Base-by-base conservation (phyloP, 305 asterid genomes). In the Rubia balearica region DNA sequence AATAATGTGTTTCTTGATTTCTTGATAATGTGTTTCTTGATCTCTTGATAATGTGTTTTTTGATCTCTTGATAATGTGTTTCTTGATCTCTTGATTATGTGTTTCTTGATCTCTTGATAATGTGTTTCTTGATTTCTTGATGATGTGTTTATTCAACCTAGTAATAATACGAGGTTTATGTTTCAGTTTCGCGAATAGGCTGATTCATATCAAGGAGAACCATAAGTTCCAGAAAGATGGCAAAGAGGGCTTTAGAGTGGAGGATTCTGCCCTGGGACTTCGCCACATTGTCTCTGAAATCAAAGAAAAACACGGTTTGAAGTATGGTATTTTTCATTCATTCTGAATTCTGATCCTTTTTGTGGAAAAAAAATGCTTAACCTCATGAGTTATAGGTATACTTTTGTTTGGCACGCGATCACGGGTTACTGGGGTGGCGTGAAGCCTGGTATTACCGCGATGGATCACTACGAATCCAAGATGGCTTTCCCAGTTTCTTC, bases 401-500 rank as follows among this genome's bases (percentile, higher is more conserved):
- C 85, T 43, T 92, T 87, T 8, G 83, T 89, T 22, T 92, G 98
- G 98, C 98, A 92, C 41, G 97, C 97, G 0, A 66, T 92, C 40
- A 74, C 95, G 3, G 97, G 97, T 7, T 92, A 90, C 61, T 92
- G 98, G 98, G 98, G 98, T 0, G 96, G 98, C 21, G 97, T 92
- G 41, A 76, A 72, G 65, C 96, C 98, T 2, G 92, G 89, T 38
- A 80, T 74, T 30, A 60, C 85, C 12, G 89, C 41, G 43, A 81
- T 83, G 91, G 84, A 87, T 61, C 97, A 92, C 71, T 92, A 90
- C 3, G 96, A 84, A 43, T 85, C 97, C 51, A 80, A 83, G 82
- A 77, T 92, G 80, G 53, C 90, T 68, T 88, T 85, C 69, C 97
- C 98, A 2, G 74, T 90, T 73, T 84, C 95, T 0, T 90, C 98